Conservation (phyloP, 2,329 filamentous ascomycete genomes). For the Domatiomyces globalis region DNA sequence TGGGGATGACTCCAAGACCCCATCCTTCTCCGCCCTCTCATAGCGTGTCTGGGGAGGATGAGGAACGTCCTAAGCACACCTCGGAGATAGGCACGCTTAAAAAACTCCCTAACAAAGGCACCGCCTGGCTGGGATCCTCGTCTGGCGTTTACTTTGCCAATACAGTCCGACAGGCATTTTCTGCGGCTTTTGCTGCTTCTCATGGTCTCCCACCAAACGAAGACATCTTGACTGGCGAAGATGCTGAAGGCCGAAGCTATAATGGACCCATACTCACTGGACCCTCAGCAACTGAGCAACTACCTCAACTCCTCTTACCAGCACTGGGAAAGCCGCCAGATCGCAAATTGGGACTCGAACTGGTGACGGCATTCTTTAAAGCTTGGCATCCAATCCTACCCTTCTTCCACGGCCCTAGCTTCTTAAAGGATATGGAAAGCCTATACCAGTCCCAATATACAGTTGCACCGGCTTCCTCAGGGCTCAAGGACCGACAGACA, state of each 20-base stretch:
- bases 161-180: conserved; percentile 40
- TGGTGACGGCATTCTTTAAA: conserved; percentile 38
- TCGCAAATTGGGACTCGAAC: conserved; percentile 24
- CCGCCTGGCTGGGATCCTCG: conserved; percentile 39
- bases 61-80: conserved; percentile 19
- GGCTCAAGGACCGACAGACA: conserved; percentile 17
- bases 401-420: conserved; percentile 38
- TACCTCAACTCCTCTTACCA: conserved; percentile 21
- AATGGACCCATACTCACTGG: conserved; percentile 15
- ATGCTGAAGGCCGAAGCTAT: conserved; percentile 16
- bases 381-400: conserved; percentile 41
- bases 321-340: conserved; percentile 18
- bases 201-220: conserved; percentile 17
- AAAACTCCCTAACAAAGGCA: conserved; percentile 31
- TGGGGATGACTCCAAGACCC: conserved; percentile 2
- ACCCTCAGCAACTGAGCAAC: conserved; percentile 12
- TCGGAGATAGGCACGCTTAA: conserved; percentile 31
- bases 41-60: conserved; percentile 5
- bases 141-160: conserved; percentile 42
- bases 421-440: conserved; percentile 32
- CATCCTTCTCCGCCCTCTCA: conserved; percentile 1
- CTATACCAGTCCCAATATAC: conserved; percentile 23
- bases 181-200: conserved; percentile 21
- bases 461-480: conserved; percentile 5
- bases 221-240: conserved; percentile 19